These are phyloP conservation scores for Gymnopus androsaceus DNA, from an alignment of 1,284 basidiomycete species.

Conservation along the genomic window DNA sequence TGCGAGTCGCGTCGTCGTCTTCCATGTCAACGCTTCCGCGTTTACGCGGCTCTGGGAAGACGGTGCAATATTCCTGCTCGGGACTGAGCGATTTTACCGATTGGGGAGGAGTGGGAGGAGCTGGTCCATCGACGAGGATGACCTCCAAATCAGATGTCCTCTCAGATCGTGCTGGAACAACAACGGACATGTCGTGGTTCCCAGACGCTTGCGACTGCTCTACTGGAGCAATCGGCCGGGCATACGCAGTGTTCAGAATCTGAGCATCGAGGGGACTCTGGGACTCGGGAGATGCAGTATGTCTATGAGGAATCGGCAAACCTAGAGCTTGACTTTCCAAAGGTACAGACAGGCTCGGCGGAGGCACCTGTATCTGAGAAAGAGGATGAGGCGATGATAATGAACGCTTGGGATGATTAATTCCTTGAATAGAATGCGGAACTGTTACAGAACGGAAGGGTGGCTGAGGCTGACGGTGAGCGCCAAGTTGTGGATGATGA, in stretches of 20 bases:
- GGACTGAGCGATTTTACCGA: slow-evolving; percentile 18
- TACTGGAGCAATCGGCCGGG: background rate
- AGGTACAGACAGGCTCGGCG: background rate
- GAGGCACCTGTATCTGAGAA: background rate
- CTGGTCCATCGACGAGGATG: background rate
- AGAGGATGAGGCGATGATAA: slow-evolving; percentile 6
- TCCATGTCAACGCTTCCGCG: background rate
- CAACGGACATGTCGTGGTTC: too few relatives aligned
- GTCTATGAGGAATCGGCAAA: background rate
- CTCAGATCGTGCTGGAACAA: too few relatives aligned
- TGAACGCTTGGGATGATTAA: background rate
- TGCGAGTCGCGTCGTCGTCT: background rate
- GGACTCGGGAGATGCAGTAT: background rate
- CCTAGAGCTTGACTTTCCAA: background rate
- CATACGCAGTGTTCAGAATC: background rate
- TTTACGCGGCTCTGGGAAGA: background rate
- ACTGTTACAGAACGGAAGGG: background rate
- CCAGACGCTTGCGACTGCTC: too few relatives aligned
- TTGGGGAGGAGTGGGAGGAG: slow-evolving; percentile 16
- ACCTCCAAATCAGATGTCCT: background rate
- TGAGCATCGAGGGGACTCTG: background rate
- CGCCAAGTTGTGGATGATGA: background rate
- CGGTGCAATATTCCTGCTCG: slow-evolving; percentile 5
- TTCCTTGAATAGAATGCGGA: background rate
- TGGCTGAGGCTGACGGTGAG: slow-evolving; percentile 4